These are phyloP conservation scores for Neonectria neomacrospora DNA, from an alignment of 2,329 filamentous ascomycete genomes.

Conservation along the genomic window DNA sequence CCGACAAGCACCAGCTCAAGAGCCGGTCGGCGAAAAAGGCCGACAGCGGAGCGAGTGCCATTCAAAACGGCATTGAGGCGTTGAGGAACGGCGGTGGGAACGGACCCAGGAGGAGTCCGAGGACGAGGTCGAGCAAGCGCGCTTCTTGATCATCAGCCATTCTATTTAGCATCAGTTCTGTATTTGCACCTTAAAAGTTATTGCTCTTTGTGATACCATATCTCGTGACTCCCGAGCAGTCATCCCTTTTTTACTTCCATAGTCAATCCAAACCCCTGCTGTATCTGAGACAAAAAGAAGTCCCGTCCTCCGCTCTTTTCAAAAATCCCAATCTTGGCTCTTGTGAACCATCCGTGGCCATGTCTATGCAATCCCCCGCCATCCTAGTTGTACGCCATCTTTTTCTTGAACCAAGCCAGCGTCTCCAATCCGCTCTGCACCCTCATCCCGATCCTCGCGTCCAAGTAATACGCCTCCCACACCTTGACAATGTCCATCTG, in stretches of 20 bases:
- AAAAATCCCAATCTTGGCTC: constrained; percentile 7
- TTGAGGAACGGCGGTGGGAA: constrained; percentile 39
- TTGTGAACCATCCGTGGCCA: constrained; percentile 1
- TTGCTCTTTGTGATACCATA: constrained; percentile 7
- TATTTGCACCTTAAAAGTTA: neutral
- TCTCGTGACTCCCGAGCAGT: constrained; percentile 12
- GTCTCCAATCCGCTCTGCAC: constrained; percentile 76
- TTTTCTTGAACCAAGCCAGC: constrained; percentile 64
- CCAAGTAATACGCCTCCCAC: constrained; percentile 79
- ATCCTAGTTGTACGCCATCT: constrained; percentile 50
- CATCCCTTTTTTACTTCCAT: neutral
- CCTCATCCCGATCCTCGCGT: constrained; percentile 79
- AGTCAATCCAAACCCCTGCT: neutral
- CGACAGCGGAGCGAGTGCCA: constrained; percentile 46
- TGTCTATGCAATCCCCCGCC: constrained; percentile 4
- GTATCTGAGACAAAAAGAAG: neutral
- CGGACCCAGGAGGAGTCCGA: constrained; percentile 43
- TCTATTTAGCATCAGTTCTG: neutral
- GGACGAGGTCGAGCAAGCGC: constrained; percentile 40
- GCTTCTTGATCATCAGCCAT: constrained; percentile 15
- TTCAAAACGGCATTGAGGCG: constrained; percentile 49
- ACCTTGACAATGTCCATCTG: constrained; percentile 74
- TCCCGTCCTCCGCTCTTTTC: constrained; percentile 28
- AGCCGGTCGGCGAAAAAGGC: constrained; percentile 52
- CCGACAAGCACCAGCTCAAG: constrained; percentile 65